These are phyloP conservation scores for Capsicum baccatum DNA, from an alignment of 257 asterid species.

Conservation along the genomic window DNA sequence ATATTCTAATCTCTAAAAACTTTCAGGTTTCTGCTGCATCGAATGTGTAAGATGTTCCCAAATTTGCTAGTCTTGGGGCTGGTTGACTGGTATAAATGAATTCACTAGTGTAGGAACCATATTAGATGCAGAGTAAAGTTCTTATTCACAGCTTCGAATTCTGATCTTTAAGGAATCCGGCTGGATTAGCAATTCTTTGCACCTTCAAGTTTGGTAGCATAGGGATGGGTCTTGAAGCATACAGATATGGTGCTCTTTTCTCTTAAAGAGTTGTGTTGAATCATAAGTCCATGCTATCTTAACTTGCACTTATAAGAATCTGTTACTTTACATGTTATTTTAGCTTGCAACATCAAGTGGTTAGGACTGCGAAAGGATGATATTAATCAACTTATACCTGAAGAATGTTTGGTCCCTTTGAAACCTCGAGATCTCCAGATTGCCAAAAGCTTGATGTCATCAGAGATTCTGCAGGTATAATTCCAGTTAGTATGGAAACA, in stretches of 20 bases:
- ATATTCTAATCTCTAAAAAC: background rate
- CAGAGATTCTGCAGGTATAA: conserved; percentile 71
- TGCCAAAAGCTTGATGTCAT: conserved; percentile 73
- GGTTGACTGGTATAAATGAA: conserved; percentile 75
- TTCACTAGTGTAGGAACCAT: conserved; percentile 26
- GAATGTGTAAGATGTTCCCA: conserved; percentile 70
- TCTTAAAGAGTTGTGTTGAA: background rate
- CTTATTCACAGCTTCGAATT: conserved; percentile 29
- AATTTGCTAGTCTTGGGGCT: conserved; percentile 78
- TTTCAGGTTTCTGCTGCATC: conserved; percentile 77
- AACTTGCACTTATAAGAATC: background rate
- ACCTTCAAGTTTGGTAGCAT: conserved; percentile 89
- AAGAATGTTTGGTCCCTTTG: conserved; percentile 68
- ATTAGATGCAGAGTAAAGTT: background rate
- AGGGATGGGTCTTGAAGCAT: conserved; percentile 95
- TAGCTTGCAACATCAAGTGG: conserved; percentile 95
- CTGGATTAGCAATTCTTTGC: conserved; percentile 95
- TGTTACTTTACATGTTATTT: background rate
- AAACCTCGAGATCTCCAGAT: conserved; percentile 76
- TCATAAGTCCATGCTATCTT: background rate
- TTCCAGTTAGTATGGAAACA: background rate
- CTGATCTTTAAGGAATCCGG: conserved; percentile 75
- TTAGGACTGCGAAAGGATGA: conserved; percentile 88
- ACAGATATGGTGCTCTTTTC: conserved; percentile 71
- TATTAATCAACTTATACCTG: conserved; percentile 66